phyloP scores from a whole-genome alignment of 1,284 basidiomycete species.

The Earliella scabrosa region DNA sequence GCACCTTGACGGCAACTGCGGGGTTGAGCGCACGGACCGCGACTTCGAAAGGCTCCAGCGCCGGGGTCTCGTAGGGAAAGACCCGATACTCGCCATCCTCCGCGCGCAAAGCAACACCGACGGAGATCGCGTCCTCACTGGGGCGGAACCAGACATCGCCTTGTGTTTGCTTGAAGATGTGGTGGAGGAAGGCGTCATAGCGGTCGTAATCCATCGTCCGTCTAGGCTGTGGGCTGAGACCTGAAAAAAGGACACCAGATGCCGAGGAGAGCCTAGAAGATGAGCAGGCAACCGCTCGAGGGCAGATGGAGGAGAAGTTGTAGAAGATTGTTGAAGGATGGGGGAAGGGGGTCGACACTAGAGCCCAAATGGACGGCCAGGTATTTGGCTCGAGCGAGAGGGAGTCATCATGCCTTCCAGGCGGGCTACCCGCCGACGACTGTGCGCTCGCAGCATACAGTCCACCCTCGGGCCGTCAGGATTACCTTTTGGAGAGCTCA shows the following conservation, averaged over 20 bases:
- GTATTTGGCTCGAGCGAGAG: too few relatives aligned
- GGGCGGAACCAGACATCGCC: constrained; percentile 63
- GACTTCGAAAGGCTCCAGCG: constrained; percentile 71
- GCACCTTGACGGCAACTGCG: constrained; percentile 80
- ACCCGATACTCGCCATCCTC: constrained; percentile 64
- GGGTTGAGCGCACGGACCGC: constrained; percentile 78
- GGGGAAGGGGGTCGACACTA: too few relatives aligned
- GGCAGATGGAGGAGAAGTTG: too few relatives aligned
- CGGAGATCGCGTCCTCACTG: constrained; percentile 50
- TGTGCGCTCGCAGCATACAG: too few relatives aligned
- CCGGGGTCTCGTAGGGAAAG: constrained; percentile 73
- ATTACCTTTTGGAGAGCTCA: too few relatives aligned
- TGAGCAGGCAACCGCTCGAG: too few relatives aligned
- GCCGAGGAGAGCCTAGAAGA: neutral
- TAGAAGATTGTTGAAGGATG: too few relatives aligned
- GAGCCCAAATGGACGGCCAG: too few relatives aligned
- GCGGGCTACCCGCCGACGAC: too few relatives aligned
- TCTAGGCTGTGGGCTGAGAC: too few relatives aligned
- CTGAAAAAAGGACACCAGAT: neutral
- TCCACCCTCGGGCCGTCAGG: too few relatives aligned
- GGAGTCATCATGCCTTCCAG: too few relatives aligned
- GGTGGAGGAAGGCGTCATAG: constrained; percentile 54
- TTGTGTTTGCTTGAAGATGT: constrained; percentile 63
- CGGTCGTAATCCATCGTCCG: constrained; percentile 52
- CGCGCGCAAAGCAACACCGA: constrained; percentile 68